These are phyloP conservation scores for Cladophialophora psammophila DNA, from an alignment of 2,329 filamentous ascomycete genomes.

Conservation along the genomic window DNA sequence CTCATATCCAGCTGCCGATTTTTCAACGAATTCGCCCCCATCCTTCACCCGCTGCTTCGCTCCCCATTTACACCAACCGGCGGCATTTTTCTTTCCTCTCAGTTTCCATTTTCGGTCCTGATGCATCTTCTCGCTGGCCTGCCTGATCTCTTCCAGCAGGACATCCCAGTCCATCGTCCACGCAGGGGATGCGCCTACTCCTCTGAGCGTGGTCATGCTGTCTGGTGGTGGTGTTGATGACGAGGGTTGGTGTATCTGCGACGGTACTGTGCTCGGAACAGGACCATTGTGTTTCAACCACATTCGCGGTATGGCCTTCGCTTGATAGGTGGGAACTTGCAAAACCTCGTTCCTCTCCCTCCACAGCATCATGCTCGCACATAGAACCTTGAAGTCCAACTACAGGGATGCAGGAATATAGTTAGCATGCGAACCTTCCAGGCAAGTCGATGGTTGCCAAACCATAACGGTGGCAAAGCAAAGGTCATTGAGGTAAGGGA, in stretches of 20 bases:
- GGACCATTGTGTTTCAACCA: background rate
- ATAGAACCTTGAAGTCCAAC: slow-evolving; percentile 22
- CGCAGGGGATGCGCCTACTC: slow-evolving; percentile 6
- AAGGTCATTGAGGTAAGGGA: background rate
- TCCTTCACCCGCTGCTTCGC: background rate
- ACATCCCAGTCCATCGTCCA: slow-evolving; percentile 20
- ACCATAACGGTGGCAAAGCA: background rate
- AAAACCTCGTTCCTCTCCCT: slow-evolving; percentile 25
- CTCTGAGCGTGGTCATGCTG: background rate
- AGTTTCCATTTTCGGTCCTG: slow-evolving; percentile 21
- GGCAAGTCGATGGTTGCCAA: background rate
- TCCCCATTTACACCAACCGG: slow-evolving; percentile 26
- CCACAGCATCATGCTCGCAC: slow-evolving; percentile 24
- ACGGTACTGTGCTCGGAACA: background rate
- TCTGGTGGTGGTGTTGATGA: background rate
- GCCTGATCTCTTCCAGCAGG: slow-evolving; percentile 20
- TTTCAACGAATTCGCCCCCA: slow-evolving; percentile 19
- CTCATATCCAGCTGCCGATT: slow-evolving; percentile 18
- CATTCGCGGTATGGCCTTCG: background rate
- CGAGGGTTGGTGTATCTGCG: background rate
- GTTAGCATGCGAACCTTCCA: background rate
- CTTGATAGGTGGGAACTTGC: background rate
- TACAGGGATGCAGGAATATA: background rate
- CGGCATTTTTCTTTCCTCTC: slow-evolving; percentile 18
- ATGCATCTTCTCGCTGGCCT: slow-evolving; percentile 21